Base-by-base conservation (phyloP, 148 eudicot species). In the Amaranthus palmeri region DNA sequence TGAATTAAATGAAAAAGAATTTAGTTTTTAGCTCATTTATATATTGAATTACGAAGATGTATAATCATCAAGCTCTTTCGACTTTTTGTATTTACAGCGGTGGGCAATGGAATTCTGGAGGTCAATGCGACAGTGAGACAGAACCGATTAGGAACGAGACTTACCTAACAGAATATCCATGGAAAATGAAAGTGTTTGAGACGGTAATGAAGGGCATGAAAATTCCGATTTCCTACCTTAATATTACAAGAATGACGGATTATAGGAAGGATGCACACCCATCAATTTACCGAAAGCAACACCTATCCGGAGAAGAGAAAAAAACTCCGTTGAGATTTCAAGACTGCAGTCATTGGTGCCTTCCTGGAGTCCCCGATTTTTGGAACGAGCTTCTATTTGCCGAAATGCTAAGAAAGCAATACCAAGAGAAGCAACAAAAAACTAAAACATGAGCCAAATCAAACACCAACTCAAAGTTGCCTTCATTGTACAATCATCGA, bases 271-370 rank as follows among this genome's bases (percentile, higher is more conserved):
- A 96, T 17, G 97, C 87, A 7, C 99, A 96, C 72, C 97, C 99
- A 4, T 96, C 97, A 3, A 70, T 89, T 4, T 92, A 85, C 65
- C 76, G 97, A 60, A 92, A 86, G 74, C 88, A 74, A 61, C 72
- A 75, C 14, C 57, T 59, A 2, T 63, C 96, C 1, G 76, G 75
- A 0, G 85, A 78, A 48, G 97, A 92, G 74, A 76, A 17, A 66
- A 72, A 15, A 77, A 67, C 92, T n/a, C 93, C 93, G 1, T 17
- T 95, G 61, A 61, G 14, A 68, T 85, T 72, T 77, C 98, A 95
- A 61, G 98, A 95, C 54, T 95, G 98, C 74, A 95, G 98, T 85
- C 98, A 95, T 64, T 95, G 98, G 98, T 95, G 98, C 80, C 91
- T 95, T 49, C 98, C 98, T 0, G 98, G 98, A 0, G 98, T 95